Percentiles rank a stretch among this genome's conserved stretches.
Conservation (phyloP, 768 basidiomycete species). For the Lactarius deliciosus region DNA sequence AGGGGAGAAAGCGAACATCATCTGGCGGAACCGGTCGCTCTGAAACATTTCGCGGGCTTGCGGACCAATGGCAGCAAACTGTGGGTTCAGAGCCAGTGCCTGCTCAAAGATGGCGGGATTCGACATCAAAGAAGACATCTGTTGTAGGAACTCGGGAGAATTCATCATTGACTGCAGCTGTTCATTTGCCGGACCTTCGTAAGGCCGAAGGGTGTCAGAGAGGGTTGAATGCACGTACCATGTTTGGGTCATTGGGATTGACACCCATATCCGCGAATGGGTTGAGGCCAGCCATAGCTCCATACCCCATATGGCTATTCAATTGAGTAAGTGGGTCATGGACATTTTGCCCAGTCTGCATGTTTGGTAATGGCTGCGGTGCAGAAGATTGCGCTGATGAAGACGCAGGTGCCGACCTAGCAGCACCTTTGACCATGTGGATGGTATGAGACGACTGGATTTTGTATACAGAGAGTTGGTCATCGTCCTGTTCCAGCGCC, state of each 20-base stretch:
- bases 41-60: constrained; percentile 79
- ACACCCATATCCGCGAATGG: constrained; percentile 91
- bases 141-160: constrained; percentile 78
- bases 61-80: constrained; percentile 71
- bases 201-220: neutral
- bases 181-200: constrained; percentile 5
- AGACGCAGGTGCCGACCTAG: constrained; percentile 40
- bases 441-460: constrained; percentile 86
- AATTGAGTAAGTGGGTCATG: constrained; percentile 83
- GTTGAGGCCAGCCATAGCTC: constrained; percentile 82
- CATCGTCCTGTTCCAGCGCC: constrained; percentile 63
- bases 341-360: constrained; percentile 91
- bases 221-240: constrained; percentile 51
- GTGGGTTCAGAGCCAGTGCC: constrained; percentile 78
- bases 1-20: constrained; percentile 52
- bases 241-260: constrained; percentile 92
- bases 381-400: constrained; percentile 42
- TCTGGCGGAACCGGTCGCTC: constrained; percentile 68
- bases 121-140: constrained; percentile 84
- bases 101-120: constrained; percentile 90
- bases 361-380: constrained; percentile 66
- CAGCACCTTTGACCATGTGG: constrained; percentile 89
- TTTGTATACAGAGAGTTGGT: constrained; percentile 80
- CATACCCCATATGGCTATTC: constrained; percentile 76
- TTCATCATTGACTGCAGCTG: constrained; percentile 86